A percentile compares a stretch with the other conserved stretches of the same genome.
Evolutionary conservation across 768 basidiomycete species (phyloP).

Genomic region (Mycena filopes): DNA sequence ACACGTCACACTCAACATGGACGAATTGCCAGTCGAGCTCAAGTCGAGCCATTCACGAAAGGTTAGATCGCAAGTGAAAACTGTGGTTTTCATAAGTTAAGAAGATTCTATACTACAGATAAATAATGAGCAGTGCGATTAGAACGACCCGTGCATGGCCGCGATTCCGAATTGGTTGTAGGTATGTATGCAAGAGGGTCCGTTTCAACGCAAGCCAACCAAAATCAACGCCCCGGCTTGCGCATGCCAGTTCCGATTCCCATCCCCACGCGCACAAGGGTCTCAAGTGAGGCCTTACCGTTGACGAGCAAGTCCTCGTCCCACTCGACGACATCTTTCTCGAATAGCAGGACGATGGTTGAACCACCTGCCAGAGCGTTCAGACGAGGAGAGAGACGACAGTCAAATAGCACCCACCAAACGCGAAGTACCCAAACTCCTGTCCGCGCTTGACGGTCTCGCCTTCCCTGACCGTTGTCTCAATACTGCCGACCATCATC

Average conservation of each 20-base stretch:
- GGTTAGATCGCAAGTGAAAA: no score
- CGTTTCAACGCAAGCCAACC: no score
- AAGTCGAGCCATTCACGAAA: no score
- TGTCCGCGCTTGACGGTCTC: constrained; percentile 84
- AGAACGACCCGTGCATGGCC: no score
- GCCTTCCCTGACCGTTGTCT: constrained; percentile 88
- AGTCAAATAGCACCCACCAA: constrained; percentile 65
- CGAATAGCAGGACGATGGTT: constrained; percentile 91
- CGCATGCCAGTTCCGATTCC: constrained; percentile 67
- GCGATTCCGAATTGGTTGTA: no score
- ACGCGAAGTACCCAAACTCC: constrained; percentile 95
- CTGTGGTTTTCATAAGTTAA: no score
- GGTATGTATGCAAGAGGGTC: no score
- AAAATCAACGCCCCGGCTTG: constrained; percentile 15
- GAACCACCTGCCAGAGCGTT: constrained; percentile 73
- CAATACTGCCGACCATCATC: constrained; percentile 95
- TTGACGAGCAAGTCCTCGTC: constrained; percentile 92
- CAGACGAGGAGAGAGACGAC: not conserved
- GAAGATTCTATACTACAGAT: no score
- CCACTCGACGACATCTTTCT: constrained; percentile 87
- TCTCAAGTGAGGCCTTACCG: constrained; percentile 88
- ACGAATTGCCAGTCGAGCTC: no score
- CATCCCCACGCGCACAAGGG: constrained; percentile 89
- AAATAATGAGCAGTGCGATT: no score
- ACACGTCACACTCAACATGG: no score